These are phyloP conservation scores for Hericium rajendrae DNA, from an alignment of 768 basidiomycete species.

Conservation along the genomic window DNA sequence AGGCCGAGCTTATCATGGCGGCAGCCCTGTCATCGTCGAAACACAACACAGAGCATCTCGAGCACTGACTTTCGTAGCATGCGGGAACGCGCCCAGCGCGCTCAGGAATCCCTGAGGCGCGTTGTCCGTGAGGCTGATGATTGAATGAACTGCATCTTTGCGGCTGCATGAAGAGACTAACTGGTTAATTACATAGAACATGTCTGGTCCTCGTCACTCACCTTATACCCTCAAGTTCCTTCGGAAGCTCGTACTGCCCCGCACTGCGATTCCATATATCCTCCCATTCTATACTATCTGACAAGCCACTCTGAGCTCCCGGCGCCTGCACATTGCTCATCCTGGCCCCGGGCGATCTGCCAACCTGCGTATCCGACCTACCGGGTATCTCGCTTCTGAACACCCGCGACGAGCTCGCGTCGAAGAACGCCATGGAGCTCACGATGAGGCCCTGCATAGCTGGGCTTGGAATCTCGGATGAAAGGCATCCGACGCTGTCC, in stretches of 20 bases:
- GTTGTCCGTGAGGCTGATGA: slow-evolving; percentile 50
- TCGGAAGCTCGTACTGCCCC: slow-evolving; percentile 23
- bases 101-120: slow-evolving; percentile 47
- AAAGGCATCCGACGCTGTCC: slow-evolving; percentile 51
- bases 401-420: slow-evolving; percentile 29
- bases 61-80: slow-evolving; percentile 38
- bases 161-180: background rate
- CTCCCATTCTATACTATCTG: slow-evolving; percentile 36
- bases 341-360: slow-evolving; percentile 59
- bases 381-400: slow-evolving; percentile 64
- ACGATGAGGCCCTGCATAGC: slow-evolving; percentile 22
- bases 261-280: slow-evolving; percentile 35
- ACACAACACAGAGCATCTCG: background rate
- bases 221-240: slow-evolving; percentile 30
- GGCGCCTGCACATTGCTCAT: slow-evolving; percentile 17
- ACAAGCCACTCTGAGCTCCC: background rate
- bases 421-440: slow-evolving; percentile 52
- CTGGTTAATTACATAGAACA: background rate
- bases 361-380: slow-evolving; percentile 49
- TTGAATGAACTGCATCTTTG: slow-evolving; percentile 20
- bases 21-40: background rate
- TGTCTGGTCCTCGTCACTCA: slow-evolving; percentile 2
- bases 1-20: slow-evolving; percentile 46
- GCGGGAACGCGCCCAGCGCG: slow-evolving; percentile 32
- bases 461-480: slow-evolving; percentile 30